Evolutionary conservation across 2,329 filamentous ascomycete genomes (phyloP), one percentile per base, ranked within the genome.

Genomic region (Tolypocladium tundrense): DNA sequence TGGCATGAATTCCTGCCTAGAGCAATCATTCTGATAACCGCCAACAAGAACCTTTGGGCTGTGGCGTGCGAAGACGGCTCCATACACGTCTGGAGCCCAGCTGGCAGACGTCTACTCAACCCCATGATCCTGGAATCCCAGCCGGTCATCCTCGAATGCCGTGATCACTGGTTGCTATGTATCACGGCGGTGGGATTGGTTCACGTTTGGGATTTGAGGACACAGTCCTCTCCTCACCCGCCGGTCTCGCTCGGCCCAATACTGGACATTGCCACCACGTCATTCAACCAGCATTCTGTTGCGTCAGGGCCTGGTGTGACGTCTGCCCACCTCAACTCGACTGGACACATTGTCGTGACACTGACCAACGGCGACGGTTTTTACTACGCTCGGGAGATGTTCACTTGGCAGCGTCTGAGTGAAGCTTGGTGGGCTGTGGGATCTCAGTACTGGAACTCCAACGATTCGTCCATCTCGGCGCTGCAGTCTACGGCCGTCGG

Each of bases 361-460:
- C 80, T 99, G 59, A 94, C 88, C 31, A 97, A 97, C 65, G 94
- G 94, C 24, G 93, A 99, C 66, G 94, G 94, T 1, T 99, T 91
- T 73, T 87, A 87, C 56, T 99, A 99, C 73, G 90, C 90, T 1
- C 83, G 88, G 0, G 80, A 82, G 21, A 89, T 99, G 87, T 93
- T 86, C 71, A 84, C 86, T 9, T 99, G 94, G 94, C 93, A 97
- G 72, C 86, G 92, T 11, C 79, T 99, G n/a, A 96, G 91, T 2
- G 95, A 99, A 70, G 83, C 90, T 2, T 99, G 94, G 94, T 99
- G 94, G 91, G 93, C 93, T 0, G 91, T 97, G 0, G 92, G 92
- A 21, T 96, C 90, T 65, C 94, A 99, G 70, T 99, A 99, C 71
- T 99, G 94, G 95, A 97, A 99, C 72, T 95, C 91, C 1, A 96